phyloP scores from a whole-genome alignment of 345 rosid genomes.

The Melaleuca quinquenervia region DNA sequence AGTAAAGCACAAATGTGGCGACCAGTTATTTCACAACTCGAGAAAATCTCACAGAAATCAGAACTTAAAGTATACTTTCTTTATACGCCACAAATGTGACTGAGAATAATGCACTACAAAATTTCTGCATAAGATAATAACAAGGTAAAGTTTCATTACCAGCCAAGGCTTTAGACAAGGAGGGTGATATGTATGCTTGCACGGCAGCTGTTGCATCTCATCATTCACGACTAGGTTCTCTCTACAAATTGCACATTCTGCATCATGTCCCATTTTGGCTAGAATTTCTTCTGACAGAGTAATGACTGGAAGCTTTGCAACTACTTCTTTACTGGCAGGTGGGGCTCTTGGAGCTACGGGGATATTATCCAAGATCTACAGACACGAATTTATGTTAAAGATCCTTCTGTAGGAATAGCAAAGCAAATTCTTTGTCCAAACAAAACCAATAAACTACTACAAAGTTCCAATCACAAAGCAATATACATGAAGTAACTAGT shows the following conservation, averaged over 20 bases:
- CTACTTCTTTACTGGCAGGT: conserved; percentile 90
- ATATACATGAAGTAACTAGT: not conserved
- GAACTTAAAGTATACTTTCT: not conserved
- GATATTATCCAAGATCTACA: conserved; percentile 31
- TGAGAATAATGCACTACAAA: not conserved
- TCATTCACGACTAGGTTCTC: conserved; percentile 64
- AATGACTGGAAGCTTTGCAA: conserved; percentile 77
- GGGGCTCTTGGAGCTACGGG: conserved; percentile 63
- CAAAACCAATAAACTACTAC: not conserved
- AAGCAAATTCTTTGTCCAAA: not conserved
- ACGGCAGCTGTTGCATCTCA: conserved; percentile 90
- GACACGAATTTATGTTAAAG: not conserved
- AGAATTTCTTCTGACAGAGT: conserved; percentile 50
- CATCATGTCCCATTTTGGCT: conserved; percentile 48
- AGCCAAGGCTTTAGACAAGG: conserved; percentile 98
- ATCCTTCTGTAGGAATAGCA: not conserved
- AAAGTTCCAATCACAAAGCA: not conserved
- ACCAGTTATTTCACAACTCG: not conserved
- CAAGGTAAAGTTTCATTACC: conserved; percentile 29
- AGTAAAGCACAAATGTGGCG: not conserved
- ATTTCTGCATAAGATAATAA: not conserved
- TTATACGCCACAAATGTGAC: not conserved
- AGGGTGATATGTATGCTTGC: conserved; percentile 91
- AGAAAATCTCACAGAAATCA: not conserved
- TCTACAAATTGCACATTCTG: conserved; percentile 87